phyloP scores from a whole-genome alignment of 345 rosid genomes.

The Noccaea caerulescens region DNA sequence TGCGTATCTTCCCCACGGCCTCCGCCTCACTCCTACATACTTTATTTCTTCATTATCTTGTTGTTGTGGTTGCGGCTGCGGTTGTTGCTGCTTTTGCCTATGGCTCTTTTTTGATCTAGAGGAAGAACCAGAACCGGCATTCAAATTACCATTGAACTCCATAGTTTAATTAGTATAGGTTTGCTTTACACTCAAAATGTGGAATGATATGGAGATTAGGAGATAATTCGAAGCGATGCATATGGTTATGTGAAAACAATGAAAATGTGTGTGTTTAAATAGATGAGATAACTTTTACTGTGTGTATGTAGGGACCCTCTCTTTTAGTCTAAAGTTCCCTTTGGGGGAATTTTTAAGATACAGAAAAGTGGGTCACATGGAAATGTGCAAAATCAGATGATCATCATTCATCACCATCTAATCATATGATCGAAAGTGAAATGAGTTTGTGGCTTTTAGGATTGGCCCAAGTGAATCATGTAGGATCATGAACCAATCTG shows the following conservation, averaged over 20 bases:
- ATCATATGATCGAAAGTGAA: constrained; percentile 45
- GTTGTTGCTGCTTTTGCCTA: constrained; percentile 36
- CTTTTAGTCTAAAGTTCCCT: constrained; percentile 28
- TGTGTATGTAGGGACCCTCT: constrained; percentile 26
- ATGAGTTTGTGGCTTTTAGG: constrained; percentile 37
- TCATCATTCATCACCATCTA: constrained; percentile 50
- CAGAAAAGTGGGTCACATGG: constrained; percentile 47
- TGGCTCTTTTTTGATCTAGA: constrained; percentile 60
- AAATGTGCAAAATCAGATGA: constrained; percentile 47
- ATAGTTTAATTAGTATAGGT: constrained; percentile 17
- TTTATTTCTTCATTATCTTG: constrained; percentile 46
- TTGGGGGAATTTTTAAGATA: constrained; percentile 20
- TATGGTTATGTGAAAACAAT: constrained; percentile 30
- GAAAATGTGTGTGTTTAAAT: constrained; percentile 34
- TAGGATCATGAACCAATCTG: constrained; percentile 39
- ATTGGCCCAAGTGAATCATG: constrained; percentile 44
- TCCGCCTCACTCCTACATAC: constrained; percentile 87
- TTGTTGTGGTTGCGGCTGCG: constrained; percentile 46
- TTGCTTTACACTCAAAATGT: constrained; percentile 18
- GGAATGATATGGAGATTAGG: constrained; percentile 18
- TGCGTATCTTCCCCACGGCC: constrained; percentile 97
- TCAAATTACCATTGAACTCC: constrained; percentile 40
- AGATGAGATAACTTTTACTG: constrained; percentile 23
- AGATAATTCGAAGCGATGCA: constrained; percentile 16
- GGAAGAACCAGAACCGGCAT: constrained; percentile 55